Percentiles rank a stretch among this genome's conserved stretches.
Conservation (phyloP, 495 filamentous ascomycete species). For the Letharia lupina region DNA sequence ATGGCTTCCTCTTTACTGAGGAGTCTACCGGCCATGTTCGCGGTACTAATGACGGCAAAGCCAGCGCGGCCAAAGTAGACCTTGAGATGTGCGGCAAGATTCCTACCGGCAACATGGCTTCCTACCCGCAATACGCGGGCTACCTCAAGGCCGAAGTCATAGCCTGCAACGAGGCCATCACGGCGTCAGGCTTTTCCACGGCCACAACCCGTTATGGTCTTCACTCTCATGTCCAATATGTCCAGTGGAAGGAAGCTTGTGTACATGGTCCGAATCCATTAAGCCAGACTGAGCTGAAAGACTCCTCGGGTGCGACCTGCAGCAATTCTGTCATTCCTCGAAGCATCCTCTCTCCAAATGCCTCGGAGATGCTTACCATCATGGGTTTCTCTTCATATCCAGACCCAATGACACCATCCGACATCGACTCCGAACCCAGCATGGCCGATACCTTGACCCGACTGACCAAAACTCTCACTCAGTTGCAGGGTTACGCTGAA, state of each 20-base stretch:
- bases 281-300: conserved; percentile 14
- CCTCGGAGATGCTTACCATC: conserved; percentile 19
- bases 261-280: conserved; percentile 19
- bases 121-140: conserved; percentile 20
- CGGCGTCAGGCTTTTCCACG: conserved; percentile 17
- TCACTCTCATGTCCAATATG: conserved; percentile 23
- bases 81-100: conserved; percentile 19
- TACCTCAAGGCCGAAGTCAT: conserved; percentile 22
- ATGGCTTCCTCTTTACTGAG: conserved; percentile 22
- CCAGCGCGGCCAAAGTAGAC: conserved; percentile 7
- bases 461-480: conserved; percentile 14
- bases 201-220: conserved; percentile 20
- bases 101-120: conserved; percentile 23
- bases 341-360: conserved; percentile 14
- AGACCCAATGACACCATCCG: conserved; percentile 22
- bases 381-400: conserved; percentile 24
- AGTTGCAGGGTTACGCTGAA: conserved; percentile 22
- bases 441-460: conserved; percentile 11
- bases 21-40: conserved; percentile 22
- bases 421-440: conserved; percentile 17
- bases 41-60: conserved; percentile 16
- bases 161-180: conserved; percentile 23
- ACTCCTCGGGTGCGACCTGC: conserved; percentile 13
- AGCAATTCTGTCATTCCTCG: conserved; percentile 15
- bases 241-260: conserved; percentile 23